Base-by-base conservation (phyloP, 768 basidiomycete species). In the Serendipita indica region DNA sequence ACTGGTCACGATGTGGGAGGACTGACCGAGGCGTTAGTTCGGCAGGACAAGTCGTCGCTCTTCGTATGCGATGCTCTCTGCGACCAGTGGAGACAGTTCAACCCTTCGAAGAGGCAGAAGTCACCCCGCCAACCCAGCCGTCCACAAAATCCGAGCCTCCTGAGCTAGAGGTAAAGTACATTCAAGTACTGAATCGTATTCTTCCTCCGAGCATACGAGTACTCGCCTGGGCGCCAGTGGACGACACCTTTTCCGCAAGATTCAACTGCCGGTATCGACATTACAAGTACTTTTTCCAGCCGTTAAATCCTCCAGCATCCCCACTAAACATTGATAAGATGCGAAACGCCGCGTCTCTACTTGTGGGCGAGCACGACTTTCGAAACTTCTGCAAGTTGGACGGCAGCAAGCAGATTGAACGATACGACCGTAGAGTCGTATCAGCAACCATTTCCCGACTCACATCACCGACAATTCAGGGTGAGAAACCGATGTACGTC, bases 1-100 rank as follows among this genome's bases (percentile, higher is more conserved):
- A 80, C 33, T 98, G 89, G 82, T 83, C 87, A 67, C 77, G 80
- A 63, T 97, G 96, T 69, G 94, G 96, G 12, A 72, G 96, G 66
- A 98, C 96, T 27, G 96, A 99, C 75, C 77, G 84, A 18, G 93
- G 94, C 0, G 96, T 99, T 60, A 94, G 91, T 67, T 89, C 86
- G 35, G 87, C 86, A 5, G 92, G 90, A 2, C 94, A 98, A 68
- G 92, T 98, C 22, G 76, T 97, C 54, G 89, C 86, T 54, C 74
- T 99, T 5, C 92, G 89, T 85, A 82, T 96, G 12, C 74, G 92
- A 60, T 91, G 89, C 69, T 78, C 79, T 7, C 68, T 83, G 41
- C 49, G 49, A 10, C 49, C 49, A 5, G n/a, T 20, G 32, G 3
- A n/a, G 10, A 54, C 13, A 18, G 59, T 1, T 3, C 13, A 43